Evolutionary conservation across 305 asterid genomes (phyloP), one percentile per base, ranked within the genome.

Genomic region (Fraxinus dipetala): DNA sequence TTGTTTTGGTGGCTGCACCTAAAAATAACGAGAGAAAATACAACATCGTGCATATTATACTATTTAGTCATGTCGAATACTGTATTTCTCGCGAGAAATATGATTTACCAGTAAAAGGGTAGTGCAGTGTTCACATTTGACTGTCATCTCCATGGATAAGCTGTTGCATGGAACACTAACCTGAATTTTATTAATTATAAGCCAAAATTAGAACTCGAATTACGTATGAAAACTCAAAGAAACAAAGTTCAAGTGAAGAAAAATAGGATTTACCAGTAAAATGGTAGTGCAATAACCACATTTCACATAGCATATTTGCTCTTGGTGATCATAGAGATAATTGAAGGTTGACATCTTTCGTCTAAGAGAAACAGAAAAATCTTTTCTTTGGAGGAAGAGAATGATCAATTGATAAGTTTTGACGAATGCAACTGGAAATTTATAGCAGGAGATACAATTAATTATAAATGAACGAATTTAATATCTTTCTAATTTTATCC

Each of bases 91-190:
- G 0, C 0, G 13, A 77, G 72, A 86, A 73, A 65, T 88, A 86
- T 74, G 92, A 72, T 81, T 81, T 88, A 65, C 76, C 24, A 91
- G 90, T 87, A 95, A 91, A 75, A 95, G 87, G 77, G 81, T 82
- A 31, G 84, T 84, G 87, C 98, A 95, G 80, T 91, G 95, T n/a
- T 98, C 98, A 77, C 98, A 95, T 85, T 86, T 86, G 35, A 95
- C 95, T 20, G 91, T 89, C 77, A 92, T 92, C 78, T 82, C 90
- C 90, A 82, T 85, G 40, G 91, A 65, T 63, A 92, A 87, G 87
- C 90, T 89, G 85, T 82, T 90, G 84, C 84, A 84, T 73, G 98
- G 98, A 51, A 93, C 98, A 30, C 86, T 90, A 35, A 95, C 98
- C 98, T 93, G 90, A 83, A 86, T 11, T 76, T 26, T 16, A 77